These are phyloP conservation scores for Penicillium cinerascens DNA, from an alignment of 495 filamentous ascomycete genomes.

Conservation along the genomic window DNA sequence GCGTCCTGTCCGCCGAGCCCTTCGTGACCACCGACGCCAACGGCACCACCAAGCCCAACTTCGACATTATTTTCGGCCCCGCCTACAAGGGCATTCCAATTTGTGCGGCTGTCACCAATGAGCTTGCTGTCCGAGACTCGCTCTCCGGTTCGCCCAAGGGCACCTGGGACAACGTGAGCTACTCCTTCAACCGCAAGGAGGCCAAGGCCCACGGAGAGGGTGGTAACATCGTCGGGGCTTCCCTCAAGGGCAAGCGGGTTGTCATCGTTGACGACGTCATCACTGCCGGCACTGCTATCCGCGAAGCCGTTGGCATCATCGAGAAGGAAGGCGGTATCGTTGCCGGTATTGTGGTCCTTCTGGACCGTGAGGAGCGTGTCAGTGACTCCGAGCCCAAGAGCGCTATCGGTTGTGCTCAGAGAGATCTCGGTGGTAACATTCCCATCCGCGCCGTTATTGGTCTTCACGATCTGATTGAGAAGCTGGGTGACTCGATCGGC, in stretches of 20 bases:
- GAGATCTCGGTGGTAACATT: constrained; percentile 52
- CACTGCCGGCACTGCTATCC: constrained; percentile 88
- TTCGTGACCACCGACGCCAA: constrained; percentile 37
- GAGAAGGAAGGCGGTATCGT: constrained; percentile 73
- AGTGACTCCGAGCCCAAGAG: constrained; percentile 52
- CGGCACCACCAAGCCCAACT: constrained; percentile 29
- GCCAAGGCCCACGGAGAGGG: constrained; percentile 92
- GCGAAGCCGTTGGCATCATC: constrained; percentile 85
- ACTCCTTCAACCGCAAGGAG: constrained; percentile 94
- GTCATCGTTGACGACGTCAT: constrained; percentile 95
- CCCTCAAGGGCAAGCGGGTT: constrained; percentile 76
- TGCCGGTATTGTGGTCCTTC: constrained; percentile 78
- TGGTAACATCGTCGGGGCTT: constrained; percentile 83
- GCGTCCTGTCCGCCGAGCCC: constrained; percentile 55
- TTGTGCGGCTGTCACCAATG: constrained; percentile 65
- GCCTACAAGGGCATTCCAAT: constrained; percentile 96
- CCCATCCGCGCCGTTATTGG: constrained; percentile 48
- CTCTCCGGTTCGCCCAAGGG: constrained; percentile 27
- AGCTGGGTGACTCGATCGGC: constrained; percentile 44
- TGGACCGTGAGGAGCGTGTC: constrained; percentile 86
- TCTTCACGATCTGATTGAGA: constrained; percentile 76
- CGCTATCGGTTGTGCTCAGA: constrained; percentile 76
- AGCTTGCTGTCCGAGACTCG: constrained; percentile 61
- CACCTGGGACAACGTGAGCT: constrained; percentile 55
- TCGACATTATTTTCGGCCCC: constrained; percentile 59